A percentile compares a stretch with the other conserved stretches of the same genome.
These are phyloP conservation scores for Hamamelis virginiana DNA, from an alignment of 164 flowering plant species.

Conservation along the genomic window DNA sequence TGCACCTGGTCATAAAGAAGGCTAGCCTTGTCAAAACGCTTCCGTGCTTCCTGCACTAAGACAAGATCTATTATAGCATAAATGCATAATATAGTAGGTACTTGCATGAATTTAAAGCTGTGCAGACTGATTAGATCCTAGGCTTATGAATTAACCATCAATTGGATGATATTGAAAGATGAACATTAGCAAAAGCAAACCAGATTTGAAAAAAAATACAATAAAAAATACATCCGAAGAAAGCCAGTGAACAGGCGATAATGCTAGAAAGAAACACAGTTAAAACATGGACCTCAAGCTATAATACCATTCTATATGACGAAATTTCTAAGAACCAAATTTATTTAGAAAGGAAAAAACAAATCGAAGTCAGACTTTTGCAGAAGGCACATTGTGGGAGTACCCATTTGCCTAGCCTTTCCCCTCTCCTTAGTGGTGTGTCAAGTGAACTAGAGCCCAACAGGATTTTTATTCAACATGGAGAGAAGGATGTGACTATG, in stretches of 20 bases:
- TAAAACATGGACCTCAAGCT: not conserved
- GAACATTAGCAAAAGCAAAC: not conserved
- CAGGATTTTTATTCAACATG: not conserved
- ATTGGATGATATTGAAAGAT: not conserved
- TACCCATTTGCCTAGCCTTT: not conserved
- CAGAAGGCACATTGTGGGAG: not conserved
- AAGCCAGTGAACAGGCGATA: not conserved
- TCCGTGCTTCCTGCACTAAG: conserved; percentile 68
- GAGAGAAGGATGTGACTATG: not conserved
- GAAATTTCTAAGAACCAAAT: not conserved
- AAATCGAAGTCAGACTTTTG: not conserved
- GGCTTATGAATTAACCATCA: not conserved
- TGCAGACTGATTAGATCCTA: not conserved
- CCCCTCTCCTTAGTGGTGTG: not conserved
- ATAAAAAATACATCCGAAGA: not conserved
- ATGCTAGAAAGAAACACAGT: too few species aligned
- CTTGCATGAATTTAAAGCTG: not conserved
- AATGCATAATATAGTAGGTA: not conserved
- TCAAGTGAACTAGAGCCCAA: not conserved
- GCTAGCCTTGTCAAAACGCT: conserved; percentile 78
- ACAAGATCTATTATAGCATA: conserved; percentile 2
- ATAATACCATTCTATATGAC: not conserved
- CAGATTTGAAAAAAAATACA: not conserved
- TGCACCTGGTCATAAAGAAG: conserved; percentile 71
- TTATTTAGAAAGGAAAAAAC: not conserved